phyloP scores from a whole-genome alignment of 2,329 filamentous ascomycete species.

The Chaetomium sp. region DNA sequence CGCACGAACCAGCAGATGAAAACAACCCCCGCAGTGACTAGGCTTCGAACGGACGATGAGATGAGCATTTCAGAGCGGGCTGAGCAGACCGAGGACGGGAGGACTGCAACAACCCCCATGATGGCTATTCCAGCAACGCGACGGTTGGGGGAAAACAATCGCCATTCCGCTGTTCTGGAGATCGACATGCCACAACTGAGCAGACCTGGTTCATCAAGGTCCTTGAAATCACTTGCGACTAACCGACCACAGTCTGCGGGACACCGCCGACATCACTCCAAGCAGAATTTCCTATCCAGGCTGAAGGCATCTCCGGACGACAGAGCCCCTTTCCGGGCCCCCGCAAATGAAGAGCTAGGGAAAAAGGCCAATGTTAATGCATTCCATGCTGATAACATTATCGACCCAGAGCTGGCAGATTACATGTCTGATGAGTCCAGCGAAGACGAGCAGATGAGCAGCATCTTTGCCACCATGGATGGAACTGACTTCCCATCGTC shows the following conservation, averaged over 20 bases:
- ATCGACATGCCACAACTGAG: constrained; percentile 78
- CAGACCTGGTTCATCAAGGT: constrained; percentile 89
- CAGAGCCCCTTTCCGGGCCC: constrained; percentile 78
- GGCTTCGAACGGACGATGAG: constrained; percentile 36
- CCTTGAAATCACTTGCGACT: constrained; percentile 65
- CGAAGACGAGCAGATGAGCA: constrained; percentile 80
- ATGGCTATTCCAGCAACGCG: constrained; percentile 64
- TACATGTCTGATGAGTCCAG: constrained; percentile 96
- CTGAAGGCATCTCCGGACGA: constrained; percentile 70
- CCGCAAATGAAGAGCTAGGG: constrained; percentile 57
- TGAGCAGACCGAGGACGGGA: constrained; percentile 41
- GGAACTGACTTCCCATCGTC: constrained; percentile 56
- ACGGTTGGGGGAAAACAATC: constrained; percentile 67
- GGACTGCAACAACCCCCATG: constrained; percentile 59
- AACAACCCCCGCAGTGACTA: constrained; percentile 31
- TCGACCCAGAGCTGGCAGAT: constrained; percentile 89
- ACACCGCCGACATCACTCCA: constrained; percentile 82
- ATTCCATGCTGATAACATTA: constrained; percentile 98
- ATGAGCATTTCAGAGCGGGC: constrained; percentile 35
- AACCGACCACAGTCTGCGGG: constrained; percentile 69
- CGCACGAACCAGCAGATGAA: constrained; percentile 45
- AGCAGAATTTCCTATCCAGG: constrained; percentile 73
- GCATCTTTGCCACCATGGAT: constrained; percentile 69
- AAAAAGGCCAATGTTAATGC: constrained; percentile 68
- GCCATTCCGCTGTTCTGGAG: constrained; percentile 83